Conservation (phyloP, 352 stramenopile species). For the Peronospora destructor region DNA sequence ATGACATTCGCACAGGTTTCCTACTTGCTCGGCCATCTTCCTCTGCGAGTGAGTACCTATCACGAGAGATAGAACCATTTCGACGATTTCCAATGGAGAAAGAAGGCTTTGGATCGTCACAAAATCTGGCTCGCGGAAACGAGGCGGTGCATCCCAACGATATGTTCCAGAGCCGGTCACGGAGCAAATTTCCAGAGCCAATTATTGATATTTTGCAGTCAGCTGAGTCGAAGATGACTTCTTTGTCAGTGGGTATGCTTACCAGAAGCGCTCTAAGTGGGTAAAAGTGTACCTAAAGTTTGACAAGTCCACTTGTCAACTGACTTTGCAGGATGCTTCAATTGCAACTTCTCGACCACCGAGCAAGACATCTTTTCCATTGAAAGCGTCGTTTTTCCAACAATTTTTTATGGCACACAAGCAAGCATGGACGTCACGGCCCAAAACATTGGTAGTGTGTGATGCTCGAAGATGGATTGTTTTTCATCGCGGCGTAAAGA, state of each 20-base stretch:
- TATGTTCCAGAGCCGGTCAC: constrained; percentile 64
- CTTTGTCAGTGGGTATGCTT: constrained; percentile 52
- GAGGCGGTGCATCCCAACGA: constrained; percentile 58
- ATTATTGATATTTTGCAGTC: constrained; percentile 65
- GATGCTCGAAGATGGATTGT: constrained; percentile 73
- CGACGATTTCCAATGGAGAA: constrained; percentile 58
- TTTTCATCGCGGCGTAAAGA: constrained; percentile 66
- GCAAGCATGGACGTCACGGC: constrained; percentile 46
- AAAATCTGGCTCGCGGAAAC: constrained; percentile 49
- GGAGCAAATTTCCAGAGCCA: constrained; percentile 62
- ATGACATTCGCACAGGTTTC: constrained; percentile 46
- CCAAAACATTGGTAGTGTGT: constrained; percentile 63
- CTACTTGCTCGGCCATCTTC: constrained; percentile 47
- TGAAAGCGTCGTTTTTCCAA: constrained; percentile 37
- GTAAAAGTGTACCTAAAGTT: constrained; percentile 65
- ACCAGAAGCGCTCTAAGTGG: constrained; percentile 74
- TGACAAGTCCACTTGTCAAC: constrained; percentile 54
- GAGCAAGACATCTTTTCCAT: constrained; percentile 20
- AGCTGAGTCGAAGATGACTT: constrained; percentile 48
- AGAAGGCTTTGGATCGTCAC: constrained; percentile 58
- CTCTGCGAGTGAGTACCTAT: constrained; percentile 61
- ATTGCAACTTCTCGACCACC: neutral
- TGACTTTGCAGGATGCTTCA: constrained; percentile 39
- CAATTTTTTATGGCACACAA: constrained; percentile 56
- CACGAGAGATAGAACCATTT: constrained; percentile 57